Base-by-base conservation (phyloP, 1,284 basidiomycete genomes). In the Apiotrichum gracile region DNA sequence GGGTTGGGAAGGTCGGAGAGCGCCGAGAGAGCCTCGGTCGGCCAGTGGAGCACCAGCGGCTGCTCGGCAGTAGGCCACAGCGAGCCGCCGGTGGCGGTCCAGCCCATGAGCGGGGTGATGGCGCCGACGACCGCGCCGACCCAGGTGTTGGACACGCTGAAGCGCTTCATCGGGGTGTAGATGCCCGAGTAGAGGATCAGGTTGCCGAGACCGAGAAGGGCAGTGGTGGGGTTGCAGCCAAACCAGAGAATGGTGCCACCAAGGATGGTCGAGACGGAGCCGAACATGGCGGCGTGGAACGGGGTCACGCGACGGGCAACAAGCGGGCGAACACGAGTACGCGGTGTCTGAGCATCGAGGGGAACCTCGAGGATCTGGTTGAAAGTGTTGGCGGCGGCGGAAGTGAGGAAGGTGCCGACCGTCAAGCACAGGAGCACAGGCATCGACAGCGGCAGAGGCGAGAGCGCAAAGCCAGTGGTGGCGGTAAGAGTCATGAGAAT, bases 321-420 rank as follows among this genome's bases (percentile, higher is more conserved):
- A n/a, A 99, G 82, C 0, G 93, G 93, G 24, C 96, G 79, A 44
- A 81, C 85, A 17, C 93, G 83, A 0, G 96, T 99, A 35, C 96
- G 84, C 0, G 85, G 81, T 85, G 97, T 98, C 72, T 99, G 96
- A 0, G 96, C 92, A 69, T 99, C 96, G 58, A 94, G 89, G 0
- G 96, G 96, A 4, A 89, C 81, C 74, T 99, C 96, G 66, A 93
- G 85, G 4, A 98, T 78, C 73, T 99, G 92, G 75, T 99, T 99
- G 62, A 97, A 80, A 0, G 93, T 82, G 70, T 97, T 97, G 24
- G 96, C 96, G 0, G 91, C 89, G 1, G 92, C 88, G 5, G 87
- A 88, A 70, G 92, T 97, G 34, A 98, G 80, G 0, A 86, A 84
- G 0, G 93, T 97, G 35, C 96, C 96, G 27, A 86, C 73, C 0